A percentile compares a stretch with the other conserved stretches of the same genome.
phyloP scores from a whole-genome alignment of 2,329 filamentous ascomycete genomes.

The Helminthosporium solani region DNA sequence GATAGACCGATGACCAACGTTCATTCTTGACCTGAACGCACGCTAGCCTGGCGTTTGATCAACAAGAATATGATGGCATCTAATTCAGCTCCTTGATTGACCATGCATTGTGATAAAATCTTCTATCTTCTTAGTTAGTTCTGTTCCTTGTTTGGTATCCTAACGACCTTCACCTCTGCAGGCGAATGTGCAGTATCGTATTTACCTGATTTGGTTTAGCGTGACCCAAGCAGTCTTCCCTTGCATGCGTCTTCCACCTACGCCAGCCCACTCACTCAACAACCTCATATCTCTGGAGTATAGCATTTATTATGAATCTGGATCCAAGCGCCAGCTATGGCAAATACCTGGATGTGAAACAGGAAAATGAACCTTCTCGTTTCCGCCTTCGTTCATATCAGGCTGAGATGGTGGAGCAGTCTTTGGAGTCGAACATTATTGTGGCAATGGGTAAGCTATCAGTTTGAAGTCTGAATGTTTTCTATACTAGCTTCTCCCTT shows the following conservation, averaged over 20 bases:
- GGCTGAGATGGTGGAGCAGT: constrained; percentile 51
- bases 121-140: too few species aligned
- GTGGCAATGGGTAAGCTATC: constrained; percentile 46
- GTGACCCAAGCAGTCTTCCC: background rate
- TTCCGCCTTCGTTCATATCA: constrained; percentile 49
- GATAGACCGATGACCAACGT: constrained; percentile 15
- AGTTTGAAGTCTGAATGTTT: too few species aligned
- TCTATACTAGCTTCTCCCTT: too few species aligned
- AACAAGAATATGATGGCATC: constrained; percentile 17
- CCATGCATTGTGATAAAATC: too few species aligned
- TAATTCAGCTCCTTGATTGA: background rate
- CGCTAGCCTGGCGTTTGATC: constrained; percentile 8
- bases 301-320: background rate
- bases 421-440: constrained; percentile 48
- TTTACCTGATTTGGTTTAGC: background rate
- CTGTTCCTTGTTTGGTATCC: too few species aligned
- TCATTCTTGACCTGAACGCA: constrained; percentile 9
- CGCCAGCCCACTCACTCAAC: background rate
- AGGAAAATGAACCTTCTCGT: constrained; percentile 5
- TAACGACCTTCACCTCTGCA: too few species aligned
- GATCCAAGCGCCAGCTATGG: constrained; percentile 1
- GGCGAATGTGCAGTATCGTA: too few species aligned
- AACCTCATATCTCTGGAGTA: background rate
- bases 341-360: background rate
- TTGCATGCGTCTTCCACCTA: background rate